phyloP scores from a whole-genome alignment of 2,329 filamentous ascomycete species.

The Apiospora marii region DNA sequence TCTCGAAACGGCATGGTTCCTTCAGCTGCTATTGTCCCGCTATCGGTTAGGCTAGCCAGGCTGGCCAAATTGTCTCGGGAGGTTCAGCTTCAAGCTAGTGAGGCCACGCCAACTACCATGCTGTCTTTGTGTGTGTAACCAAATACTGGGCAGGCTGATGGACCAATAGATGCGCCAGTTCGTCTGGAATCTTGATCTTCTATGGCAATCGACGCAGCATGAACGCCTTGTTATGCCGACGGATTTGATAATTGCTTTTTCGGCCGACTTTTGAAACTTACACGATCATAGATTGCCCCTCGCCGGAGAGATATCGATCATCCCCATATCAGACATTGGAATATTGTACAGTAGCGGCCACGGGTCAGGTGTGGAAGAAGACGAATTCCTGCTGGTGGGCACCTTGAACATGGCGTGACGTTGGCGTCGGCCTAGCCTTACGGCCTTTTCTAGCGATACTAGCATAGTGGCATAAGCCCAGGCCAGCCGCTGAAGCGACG shows the following conservation, averaged over 20 bases:
- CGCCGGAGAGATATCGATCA: not conserved
- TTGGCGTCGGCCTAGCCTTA: constrained; percentile 12
- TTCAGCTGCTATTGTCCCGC: constrained; percentile 9
- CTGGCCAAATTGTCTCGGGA: constrained; percentile 2
- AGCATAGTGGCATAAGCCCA: not conserved
- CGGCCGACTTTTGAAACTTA: not conserved
- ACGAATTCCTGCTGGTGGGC: not conserved
- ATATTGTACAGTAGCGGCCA: not conserved
- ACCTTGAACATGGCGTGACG: not conserved
- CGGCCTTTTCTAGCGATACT: constrained; percentile 2
- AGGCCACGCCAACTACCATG: not conserved
- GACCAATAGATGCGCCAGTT: not conserved
- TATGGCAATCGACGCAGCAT: not conserved
- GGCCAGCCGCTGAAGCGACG: not conserved
- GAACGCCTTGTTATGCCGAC: not conserved
- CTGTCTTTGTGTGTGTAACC: not conserved
- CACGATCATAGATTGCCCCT: not conserved
- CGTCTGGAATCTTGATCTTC: not conserved
- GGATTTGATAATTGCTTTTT: constrained; percentile 12
- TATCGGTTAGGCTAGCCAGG: not conserved
- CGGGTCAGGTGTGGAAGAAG: not conserved
- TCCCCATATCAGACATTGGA: constrained; percentile 1
- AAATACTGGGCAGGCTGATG: not conserved
- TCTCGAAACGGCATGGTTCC: constrained; percentile 3
- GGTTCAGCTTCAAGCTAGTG: constrained; percentile 5